Evolutionary conservation across 768 basidiomycete genomes (phyloP).

Genomic region (Mrakia frigida): DNA sequence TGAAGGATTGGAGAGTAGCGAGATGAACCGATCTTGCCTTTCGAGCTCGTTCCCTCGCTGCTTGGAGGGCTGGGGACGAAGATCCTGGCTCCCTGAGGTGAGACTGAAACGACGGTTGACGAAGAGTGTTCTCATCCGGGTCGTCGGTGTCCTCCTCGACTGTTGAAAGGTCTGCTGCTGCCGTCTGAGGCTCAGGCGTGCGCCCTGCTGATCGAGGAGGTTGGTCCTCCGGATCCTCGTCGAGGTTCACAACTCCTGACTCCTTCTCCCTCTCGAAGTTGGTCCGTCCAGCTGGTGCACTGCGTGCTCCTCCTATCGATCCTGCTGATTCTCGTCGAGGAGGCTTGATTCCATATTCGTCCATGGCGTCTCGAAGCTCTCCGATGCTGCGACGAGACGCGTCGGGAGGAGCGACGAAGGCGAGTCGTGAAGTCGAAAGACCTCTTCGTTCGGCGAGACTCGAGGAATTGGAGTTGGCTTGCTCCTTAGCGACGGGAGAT

Average conservation of each 20-base stretch:
- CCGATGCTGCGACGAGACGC: slow-evolving; percentile 53
- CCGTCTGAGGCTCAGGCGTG: neutral
- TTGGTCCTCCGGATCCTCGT: slow-evolving; percentile 7
- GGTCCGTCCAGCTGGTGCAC: neutral
- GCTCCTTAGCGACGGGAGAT: neutral
- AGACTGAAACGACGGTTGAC: neutral
- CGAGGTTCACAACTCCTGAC: slow-evolving; percentile 7
- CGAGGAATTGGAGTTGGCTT: neutral
- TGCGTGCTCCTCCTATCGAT: neutral
- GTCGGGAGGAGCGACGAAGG: slow-evolving; percentile 66
- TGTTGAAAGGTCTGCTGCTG: neutral
- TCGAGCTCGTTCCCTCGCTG: slow-evolving; percentile 23
- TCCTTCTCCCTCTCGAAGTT: slow-evolving; percentile 11
- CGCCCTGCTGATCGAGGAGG: neutral
- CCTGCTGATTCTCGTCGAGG: neutral
- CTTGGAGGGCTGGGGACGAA: slow-evolving; percentile 18
- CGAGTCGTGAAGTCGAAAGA: slow-evolving; percentile 1
- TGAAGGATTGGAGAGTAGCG: slow-evolving; percentile 1
- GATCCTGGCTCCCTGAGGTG: neutral
- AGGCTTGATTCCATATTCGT: neutral
- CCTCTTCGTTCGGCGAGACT: slow-evolving; percentile 8
- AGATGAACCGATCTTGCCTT: slow-evolving; percentile 17
- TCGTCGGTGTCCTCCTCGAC: neutral
- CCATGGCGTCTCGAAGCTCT: slow-evolving; percentile 43
- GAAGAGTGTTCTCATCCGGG: neutral